phyloP scores from a whole-genome alignment of 345 rosid species.

The Arabidopsis thaliana region TAIR10.1 NC_003074.8:17462501-17463000 shows the following conservation, averaged over 20 bases:
- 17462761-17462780: conserved; percentile 87
- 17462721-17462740: neutral
- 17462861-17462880: conserved; percentile 59
- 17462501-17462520: neutral
- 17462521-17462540: conserved; percentile 41
- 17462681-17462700: conserved; percentile 60
- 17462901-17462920: neutral
- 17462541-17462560: conserved; percentile 86
- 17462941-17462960: conserved; percentile 95
- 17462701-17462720: neutral
- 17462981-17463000: conserved; percentile 74
- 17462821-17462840: conserved; percentile 86
- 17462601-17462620: conserved; percentile 85
- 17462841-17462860: conserved; percentile 98
- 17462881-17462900: neutral
- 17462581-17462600: conserved; percentile 88
- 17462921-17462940: conserved; percentile 53
- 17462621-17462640: conserved; percentile 70
- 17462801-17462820: conserved; percentile 83
- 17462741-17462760: neutral
- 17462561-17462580: conserved; percentile 78
- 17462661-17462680: conserved; percentile 80
- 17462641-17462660: conserved; percentile 90
- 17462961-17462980: conserved; percentile 95
- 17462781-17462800: conserved; percentile 84